Evolutionary conservation across 75 land plant species (phyloP), one percentile per base, ranked within the genome.

Genomic region (Pseudotsuga menziesii): DNA sequence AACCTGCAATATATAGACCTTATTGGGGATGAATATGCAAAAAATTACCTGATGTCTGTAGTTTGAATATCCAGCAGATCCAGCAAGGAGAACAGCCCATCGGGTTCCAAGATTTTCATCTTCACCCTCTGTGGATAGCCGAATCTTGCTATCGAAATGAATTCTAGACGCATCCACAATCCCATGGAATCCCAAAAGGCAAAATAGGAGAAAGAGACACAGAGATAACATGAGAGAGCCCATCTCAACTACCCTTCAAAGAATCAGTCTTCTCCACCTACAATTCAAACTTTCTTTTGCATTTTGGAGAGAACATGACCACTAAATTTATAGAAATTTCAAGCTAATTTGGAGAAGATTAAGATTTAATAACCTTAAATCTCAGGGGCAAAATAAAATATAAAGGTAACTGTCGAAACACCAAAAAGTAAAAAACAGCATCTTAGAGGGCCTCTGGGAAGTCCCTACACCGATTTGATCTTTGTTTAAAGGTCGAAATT

Each of bases 31-130:
- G 9, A 48, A 11, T 12, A 48, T 48, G 54, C 54, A 23, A 11
- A 66, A 72, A 15, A 13, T 76, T 41, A 82, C 83, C 83, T 82
- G 83, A 58, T 82, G 83, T 39, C 83, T 66, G 75, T 82, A 82
- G 26, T 82, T 82, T 56, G 62, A 55, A 41, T 71, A 82, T 16
- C 82, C 83, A 55, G 82, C 17, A 54, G 83, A 82, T 3, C 83
- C 83, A 27, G 83, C 83, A 56, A 82, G 22, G 16, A 82, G 82
- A n/a, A 82, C 75, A 70, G 83, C 83, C 83, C 83, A 82, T 25
- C 20, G 56, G 8, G 82, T 82, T 22, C 83, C 82, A 23, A 48
- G 1, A 48, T 48, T 48, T 48, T 48, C 54, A 44, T 44, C 48
- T 44, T 44, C 9, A 44, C 48, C 48, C 5, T 44, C 7, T 44